These are phyloP conservation scores for Casaregolazyma lundiana DNA, from an alignment of 1,139 yeast genomes.

Conservation along the genomic window DNA sequence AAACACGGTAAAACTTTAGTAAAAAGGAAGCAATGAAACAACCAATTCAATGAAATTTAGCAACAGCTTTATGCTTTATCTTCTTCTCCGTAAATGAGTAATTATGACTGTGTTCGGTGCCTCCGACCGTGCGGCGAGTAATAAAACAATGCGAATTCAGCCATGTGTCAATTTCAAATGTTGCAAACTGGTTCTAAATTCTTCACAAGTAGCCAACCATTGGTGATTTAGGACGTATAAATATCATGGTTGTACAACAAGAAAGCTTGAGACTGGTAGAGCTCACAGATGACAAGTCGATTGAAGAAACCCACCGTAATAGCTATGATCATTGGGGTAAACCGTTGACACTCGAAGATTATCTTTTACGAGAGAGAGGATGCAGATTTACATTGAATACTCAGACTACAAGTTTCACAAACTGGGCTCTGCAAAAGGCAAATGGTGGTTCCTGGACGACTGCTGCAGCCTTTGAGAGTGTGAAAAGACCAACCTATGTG, in stretches of 20 bases:
- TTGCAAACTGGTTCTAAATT: not conserved
- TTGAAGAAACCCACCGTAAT: constrained; percentile 45
- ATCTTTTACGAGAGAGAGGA: constrained; percentile 28
- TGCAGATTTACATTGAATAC: constrained; percentile 20
- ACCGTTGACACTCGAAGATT: constrained; percentile 27
- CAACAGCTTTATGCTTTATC: too few relatives aligned
- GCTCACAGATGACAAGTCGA: constrained; percentile 38
- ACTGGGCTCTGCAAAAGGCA: constrained; percentile 28
- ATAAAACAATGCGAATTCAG: not conserved
- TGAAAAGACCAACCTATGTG: constrained; percentile 41
- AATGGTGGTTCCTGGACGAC: constrained; percentile 23
- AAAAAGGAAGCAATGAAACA: too few relatives aligned
- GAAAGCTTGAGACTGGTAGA: constrained; percentile 15
- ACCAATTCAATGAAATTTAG: too few relatives aligned
- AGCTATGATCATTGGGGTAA: constrained; percentile 52
- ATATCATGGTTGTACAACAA: not conserved
- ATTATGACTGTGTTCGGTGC: not conserved
- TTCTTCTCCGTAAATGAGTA: not conserved
- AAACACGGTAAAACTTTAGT: too few relatives aligned
- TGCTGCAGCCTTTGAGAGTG: constrained; percentile 45
- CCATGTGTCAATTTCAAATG: too few relatives aligned
- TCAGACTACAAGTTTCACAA: constrained; percentile 21
- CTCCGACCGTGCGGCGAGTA: not conserved
- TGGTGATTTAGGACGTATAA: not conserved
- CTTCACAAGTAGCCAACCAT: not conserved